These are phyloP conservation scores for Aurifilum marmelostoma DNA, from an alignment of 2,329 filamentous ascomycete genomes.

Conservation along the genomic window DNA sequence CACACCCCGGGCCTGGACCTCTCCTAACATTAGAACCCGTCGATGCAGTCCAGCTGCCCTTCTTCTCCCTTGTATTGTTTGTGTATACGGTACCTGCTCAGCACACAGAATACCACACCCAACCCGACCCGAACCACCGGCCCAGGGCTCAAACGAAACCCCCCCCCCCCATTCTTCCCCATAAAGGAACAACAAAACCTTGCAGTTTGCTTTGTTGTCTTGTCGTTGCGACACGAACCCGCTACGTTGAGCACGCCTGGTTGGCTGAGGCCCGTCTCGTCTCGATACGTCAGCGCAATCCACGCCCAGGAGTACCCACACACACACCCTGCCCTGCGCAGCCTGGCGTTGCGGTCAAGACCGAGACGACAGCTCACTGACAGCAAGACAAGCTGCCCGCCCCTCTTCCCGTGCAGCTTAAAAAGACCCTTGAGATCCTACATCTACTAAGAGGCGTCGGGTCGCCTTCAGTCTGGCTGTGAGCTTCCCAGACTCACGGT, in stretches of 20 bases:
- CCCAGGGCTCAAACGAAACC: background rate
- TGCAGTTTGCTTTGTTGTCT: background rate
- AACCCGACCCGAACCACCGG: background rate
- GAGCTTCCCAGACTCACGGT: constrained; percentile 22
- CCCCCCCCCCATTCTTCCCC: background rate
- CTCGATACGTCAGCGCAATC: constrained; percentile 18
- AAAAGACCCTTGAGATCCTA: constrained; percentile 2
- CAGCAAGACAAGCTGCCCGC: constrained; percentile 13
- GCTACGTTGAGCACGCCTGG: constrained; percentile 7
- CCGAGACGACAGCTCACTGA: constrained; percentile 10
- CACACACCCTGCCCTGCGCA: constrained; percentile 13
- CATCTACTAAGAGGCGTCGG: constrained; percentile 8
- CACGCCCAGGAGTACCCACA: constrained; percentile 19
- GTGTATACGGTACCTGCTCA: constrained; percentile 10
- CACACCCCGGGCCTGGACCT: background rate
- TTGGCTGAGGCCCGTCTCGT: background rate
- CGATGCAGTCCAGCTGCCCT: constrained; percentile 18
- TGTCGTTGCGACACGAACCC: constrained; percentile 18
- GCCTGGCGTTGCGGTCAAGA: constrained; percentile 24
- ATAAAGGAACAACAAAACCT: background rate
- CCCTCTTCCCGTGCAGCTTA: constrained; percentile 10
- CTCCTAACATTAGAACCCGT: background rate
- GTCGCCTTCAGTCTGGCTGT: constrained; percentile 13
- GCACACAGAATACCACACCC: background rate
- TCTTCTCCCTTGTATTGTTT: background rate